These are phyloP conservation scores for Guillardia theta DNA, from an alignment of 78 protist species.

Conservation along the genomic window DNA sequence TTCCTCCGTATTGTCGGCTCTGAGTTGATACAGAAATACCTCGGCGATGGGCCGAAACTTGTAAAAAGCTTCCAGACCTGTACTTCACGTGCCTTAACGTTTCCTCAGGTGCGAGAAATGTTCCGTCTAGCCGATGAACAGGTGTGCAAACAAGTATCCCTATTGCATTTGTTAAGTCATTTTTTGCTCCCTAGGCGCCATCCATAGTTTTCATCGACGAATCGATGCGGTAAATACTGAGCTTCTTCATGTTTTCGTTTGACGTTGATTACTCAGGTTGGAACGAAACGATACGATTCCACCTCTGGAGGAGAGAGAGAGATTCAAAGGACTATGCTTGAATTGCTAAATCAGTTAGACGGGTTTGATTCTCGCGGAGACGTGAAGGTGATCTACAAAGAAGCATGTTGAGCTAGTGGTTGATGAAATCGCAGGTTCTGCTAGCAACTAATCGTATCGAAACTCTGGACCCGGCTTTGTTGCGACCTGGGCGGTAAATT, in stretches of 20 bases:
- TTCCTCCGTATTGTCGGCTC: constrained; percentile 99
- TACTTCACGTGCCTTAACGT: too few relatives aligned
- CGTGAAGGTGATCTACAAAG: constrained; percentile 94
- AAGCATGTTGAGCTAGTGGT: not conserved
- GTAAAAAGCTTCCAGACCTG: constrained; percentile 74
- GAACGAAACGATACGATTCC: constrained; percentile 83
- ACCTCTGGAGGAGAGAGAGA: constrained; percentile 97
- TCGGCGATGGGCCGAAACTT: constrained; percentile 99
- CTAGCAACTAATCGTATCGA: constrained; percentile 99
- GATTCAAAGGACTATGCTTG: constrained; percentile 99
- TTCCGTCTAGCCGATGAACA: constrained; percentile 90
- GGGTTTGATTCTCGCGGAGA: constrained; percentile 98
- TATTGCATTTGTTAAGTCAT: too few relatives aligned
- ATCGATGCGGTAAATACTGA: constrained; percentile 78
- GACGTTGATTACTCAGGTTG: too few relatives aligned
- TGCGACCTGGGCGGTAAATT: constrained; percentile 81
- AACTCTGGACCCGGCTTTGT: constrained; percentile 96
- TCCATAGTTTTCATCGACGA: constrained; percentile 99
- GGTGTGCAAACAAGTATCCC: too few relatives aligned
- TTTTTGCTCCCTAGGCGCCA: too few relatives aligned
- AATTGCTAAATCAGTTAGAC: constrained; percentile 98
- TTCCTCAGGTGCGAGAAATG: constrained; percentile 89
- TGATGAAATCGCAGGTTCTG: constrained; percentile 57
- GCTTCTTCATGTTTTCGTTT: too few relatives aligned
- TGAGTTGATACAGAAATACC: constrained; percentile 98